Conservation (phyloP, 176 grass and related monocot species). For the Bonia amplexicaulis region DNA sequence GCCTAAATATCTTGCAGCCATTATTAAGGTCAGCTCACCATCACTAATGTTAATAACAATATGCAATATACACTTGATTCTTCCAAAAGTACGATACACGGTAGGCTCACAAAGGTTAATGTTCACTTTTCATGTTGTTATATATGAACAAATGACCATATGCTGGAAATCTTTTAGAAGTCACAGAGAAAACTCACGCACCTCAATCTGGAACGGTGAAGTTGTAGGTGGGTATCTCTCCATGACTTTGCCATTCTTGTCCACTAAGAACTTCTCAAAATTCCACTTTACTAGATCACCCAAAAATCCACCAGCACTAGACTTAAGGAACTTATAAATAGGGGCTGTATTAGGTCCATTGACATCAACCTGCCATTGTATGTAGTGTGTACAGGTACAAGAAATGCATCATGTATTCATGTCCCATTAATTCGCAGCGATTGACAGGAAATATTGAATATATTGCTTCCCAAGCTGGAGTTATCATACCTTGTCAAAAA, state of each 20-base stretch:
- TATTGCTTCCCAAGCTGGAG: background rate
- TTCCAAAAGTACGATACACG: background rate
- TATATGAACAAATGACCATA: background rate
- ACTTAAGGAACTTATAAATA: slow-evolving; percentile 91
- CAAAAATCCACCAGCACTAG: slow-evolving; percentile 93
- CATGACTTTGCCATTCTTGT: slow-evolving; percentile 89
- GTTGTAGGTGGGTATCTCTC: slow-evolving; percentile 97
- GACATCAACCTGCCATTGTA: slow-evolving; percentile 78
- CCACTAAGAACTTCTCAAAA: slow-evolving; percentile 95
- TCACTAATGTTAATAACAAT: background rate
- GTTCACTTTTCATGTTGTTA: background rate
- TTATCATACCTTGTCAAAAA: slow-evolving; percentile 87
- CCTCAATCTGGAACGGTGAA: slow-evolving; percentile 98
- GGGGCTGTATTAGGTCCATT: slow-evolving; percentile 93
- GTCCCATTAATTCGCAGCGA: slow-evolving; percentile 7
- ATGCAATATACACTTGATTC: background rate
- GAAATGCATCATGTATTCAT: background rate
- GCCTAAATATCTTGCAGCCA: background rate
- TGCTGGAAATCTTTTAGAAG: background rate
- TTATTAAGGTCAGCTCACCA: background rate
- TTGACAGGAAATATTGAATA: background rate
- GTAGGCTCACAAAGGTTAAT: background rate
- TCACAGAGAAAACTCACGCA: slow-evolving; percentile 23
- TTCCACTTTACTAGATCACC: slow-evolving; percentile 97
- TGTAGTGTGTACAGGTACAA: background rate